phyloP scores from a whole-genome alignment of 2,329 filamentous ascomycete species.

The Fusarium sp. region DNA sequence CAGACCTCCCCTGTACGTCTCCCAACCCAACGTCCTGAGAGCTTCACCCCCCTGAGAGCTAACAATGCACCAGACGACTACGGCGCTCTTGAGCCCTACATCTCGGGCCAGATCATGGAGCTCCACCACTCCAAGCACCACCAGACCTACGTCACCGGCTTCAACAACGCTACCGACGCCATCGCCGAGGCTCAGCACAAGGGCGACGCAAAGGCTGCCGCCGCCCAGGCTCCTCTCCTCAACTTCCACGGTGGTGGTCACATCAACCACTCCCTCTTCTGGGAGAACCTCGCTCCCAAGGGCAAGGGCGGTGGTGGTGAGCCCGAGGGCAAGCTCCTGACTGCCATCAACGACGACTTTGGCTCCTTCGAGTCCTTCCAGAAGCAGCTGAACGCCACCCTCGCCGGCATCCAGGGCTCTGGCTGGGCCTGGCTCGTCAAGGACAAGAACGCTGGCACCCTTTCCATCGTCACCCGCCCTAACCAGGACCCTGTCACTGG shows the following conservation, averaged over 20 bases:
- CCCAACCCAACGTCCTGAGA: background rate
- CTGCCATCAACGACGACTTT: slow-evolving; percentile 73
- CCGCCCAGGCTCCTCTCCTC: slow-evolving; percentile 65
- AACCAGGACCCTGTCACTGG: slow-evolving; percentile 93
- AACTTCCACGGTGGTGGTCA: slow-evolving; percentile 89
- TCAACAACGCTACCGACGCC: slow-evolving; percentile 83
- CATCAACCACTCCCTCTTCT: slow-evolving; percentile 88
- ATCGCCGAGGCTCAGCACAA: slow-evolving; percentile 71
- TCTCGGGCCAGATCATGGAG: slow-evolving; percentile 95
- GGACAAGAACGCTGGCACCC: slow-evolving; percentile 69
- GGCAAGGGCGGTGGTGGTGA: slow-evolving; percentile 71
- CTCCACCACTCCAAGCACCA: slow-evolving; percentile 95
- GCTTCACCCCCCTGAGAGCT: background rate
- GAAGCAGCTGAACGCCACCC: slow-evolving; percentile 73
- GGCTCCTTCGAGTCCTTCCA: slow-evolving; percentile 72
- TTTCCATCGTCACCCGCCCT: slow-evolving; percentile 76
- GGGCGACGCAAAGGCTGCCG: slow-evolving; percentile 66
- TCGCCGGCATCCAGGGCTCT: slow-evolving; percentile 83
- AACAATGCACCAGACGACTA: slow-evolving; percentile 80
- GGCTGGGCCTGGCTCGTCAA: slow-evolving; percentile 93
- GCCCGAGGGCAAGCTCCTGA: slow-evolving; percentile 69
- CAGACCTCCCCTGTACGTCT: slow-evolving; percentile 74
- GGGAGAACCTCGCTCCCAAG: slow-evolving; percentile 80
- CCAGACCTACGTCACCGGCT: slow-evolving; percentile 90
- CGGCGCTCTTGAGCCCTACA: slow-evolving; percentile 84